Base-by-base conservation (phyloP, 176 grass and related monocot species). In the Oryza officinalis region DNA sequence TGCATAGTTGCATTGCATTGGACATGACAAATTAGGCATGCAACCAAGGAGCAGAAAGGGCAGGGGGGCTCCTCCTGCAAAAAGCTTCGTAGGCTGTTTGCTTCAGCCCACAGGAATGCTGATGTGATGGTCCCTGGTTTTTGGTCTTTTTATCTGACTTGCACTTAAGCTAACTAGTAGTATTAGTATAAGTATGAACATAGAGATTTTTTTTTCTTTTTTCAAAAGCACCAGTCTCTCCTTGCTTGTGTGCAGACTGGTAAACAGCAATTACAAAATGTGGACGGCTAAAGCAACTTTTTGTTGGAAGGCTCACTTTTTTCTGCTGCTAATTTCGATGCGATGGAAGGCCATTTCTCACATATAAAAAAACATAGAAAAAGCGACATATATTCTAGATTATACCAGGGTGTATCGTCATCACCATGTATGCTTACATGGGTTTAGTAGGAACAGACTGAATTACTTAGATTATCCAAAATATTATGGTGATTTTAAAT, bases 1-100 rank as follows among this genome's bases (percentile, higher is more conserved):
- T 63, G 32, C 49, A 57, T 69, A n/a, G 30, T 6, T 50, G 52
- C 20, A 20, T 20, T 20, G 3, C 50, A 57, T 22, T 57, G 20
- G 20, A 64, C 52, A 72, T 46, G 69, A 74, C 80, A 83, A 71
- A 47, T 33, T 15, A 83, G 57, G 54, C 69, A 74, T 64, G 57
- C 27, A 46, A 25, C 80, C 80, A 82, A 45, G 10, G 14, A 83
- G 69, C 37, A 46, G 52, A 45, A 25, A 33, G 26, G 27, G 3
- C 32, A n/a, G 31, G 30, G 13, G 18, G 14, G 8, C 20, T 37
- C 15, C 49, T 20, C 32, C 33, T 60, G 67, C 67, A 47, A 54
- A 79, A 27, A 59, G 60, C 72, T 71, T 73, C 37, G 52, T 47
- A 41, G 25, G 37, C 69, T 64, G 69, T 74, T 82, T 73, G 54